phyloP scores from a whole-genome alignment of 2,329 filamentous ascomycete species.

The Paraphaeosphaeria sporulosa region DNA sequence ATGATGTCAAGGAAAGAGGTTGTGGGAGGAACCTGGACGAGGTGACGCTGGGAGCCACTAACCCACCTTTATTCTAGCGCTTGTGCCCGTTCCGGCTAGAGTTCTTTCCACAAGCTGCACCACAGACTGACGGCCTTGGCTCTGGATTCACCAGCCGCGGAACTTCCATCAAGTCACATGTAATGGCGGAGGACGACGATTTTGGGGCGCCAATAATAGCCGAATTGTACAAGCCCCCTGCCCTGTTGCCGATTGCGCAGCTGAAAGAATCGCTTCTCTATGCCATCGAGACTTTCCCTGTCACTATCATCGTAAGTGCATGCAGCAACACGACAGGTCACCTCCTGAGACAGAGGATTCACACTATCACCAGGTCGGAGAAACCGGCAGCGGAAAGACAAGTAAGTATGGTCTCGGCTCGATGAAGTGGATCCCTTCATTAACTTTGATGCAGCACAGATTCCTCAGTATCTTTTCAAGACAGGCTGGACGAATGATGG shows the following conservation, averaged over 20 bases:
- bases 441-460: constrained; percentile 70
- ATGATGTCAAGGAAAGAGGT: constrained; percentile 5
- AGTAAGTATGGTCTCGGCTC: constrained; percentile 4
- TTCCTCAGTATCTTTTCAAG: constrained; percentile 88
- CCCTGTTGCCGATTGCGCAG: constrained; percentile 84
- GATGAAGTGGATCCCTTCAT: constrained; percentile 55
- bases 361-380: constrained; percentile 59
- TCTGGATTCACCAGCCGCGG: neutral
- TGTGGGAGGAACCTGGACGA: neutral
- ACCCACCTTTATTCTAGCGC: neutral
- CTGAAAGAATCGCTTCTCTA: constrained; percentile 83
- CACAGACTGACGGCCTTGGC: neutral
- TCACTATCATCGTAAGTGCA: constrained; percentile 77
- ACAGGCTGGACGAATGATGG: constrained; percentile 88
- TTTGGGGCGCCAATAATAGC: constrained; percentile 68
- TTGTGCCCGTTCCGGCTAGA: neutral
- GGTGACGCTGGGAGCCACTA: neutral
- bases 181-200: constrained; percentile 46
- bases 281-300: constrained; percentile 80
- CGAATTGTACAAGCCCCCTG: constrained; percentile 83
- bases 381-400: constrained; percentile 74
- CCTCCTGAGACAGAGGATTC: neutral
- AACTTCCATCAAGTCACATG: constrained; percentile 3
- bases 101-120: neutral
- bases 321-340: neutral